Evolutionary conservation across 345 rosid genomes (phyloP), one percentile per base, ranked within the genome.

Genomic region (Brassica napus): DNA sequence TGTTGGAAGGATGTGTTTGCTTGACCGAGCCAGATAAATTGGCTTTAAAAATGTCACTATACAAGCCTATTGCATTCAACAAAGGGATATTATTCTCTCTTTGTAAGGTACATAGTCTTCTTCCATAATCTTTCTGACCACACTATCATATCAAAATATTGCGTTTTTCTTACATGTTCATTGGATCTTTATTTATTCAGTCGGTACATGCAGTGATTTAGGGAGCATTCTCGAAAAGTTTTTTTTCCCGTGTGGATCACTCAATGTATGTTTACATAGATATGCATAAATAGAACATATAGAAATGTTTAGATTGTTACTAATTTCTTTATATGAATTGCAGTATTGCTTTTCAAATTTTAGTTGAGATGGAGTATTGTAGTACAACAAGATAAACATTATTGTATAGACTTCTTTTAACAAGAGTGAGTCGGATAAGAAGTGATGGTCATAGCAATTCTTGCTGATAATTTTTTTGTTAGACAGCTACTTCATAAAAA

Each of bases 21-120:
- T 83, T 95, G 65, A 93, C 97, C 11, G 93, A 95, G 83, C 98
- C 99, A 5, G 94, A 89, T 88, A 89, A 87, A 59, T 95, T 98
- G 80, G 76, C 98, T 72, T 95, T 31, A 21, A 95, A 90, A 72
- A 95, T 89, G 80, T 79, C 97, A 55, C 65, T 95, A 1, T 95
- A 85, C 80, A 95, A 95, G 77, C 94, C 97, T 77, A 90, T 89
- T 77, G 98, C 99, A 10, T 95, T 95, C 83, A 90, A 93, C 84
- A 94, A 86, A 85, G 99, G 99, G 34, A 89, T 95, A 80, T 68
- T 95, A 61, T 86, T 95, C 76, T 97, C 99, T 0, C 82, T 95
- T 78, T 90, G 98, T 73, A 86, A 91, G 97, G 99, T 92, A 85
- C 67, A 39, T 73, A 8, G 30, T 61, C 10, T 2, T 67, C 37